Evolutionary conservation across 192 early-diverging fungal genomes (phyloP), one percentile per base, ranked within the genome.

Genomic region (Linnemannia elongata): DNA sequence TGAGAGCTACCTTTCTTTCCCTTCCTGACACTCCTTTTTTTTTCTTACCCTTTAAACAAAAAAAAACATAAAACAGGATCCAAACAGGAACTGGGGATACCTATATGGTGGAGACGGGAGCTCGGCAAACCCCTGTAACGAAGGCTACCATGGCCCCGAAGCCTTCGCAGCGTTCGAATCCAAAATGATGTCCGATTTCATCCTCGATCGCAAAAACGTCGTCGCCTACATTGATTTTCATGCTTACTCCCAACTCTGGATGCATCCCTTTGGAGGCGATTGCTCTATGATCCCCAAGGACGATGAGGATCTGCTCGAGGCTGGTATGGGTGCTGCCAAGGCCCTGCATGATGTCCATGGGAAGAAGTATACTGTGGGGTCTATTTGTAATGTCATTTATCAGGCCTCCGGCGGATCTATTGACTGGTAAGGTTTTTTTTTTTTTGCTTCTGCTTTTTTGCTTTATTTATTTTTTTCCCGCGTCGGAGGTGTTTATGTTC

Each of bases 191-290:
- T 39, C 89, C 2, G 77, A 89, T 18, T 91, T 85, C 47, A 88
- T 91, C 33, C 52, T 60, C 33, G 41, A 71, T 9, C 60, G 69
- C n/a, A 80, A 82, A 52, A 89, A 84, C 30, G 81, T 88, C 8
- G 79, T 90, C 7, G 69, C 76, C 38, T 87, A 82, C 42, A 70
- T 88, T 39, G 90, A 91, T 74, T 76, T 91, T 33, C 90, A 91
- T 71, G 88, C 90, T 6, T 91, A 88, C 72, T 82, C 89, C 15
- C 90, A 91, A 72, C 85, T 91, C 6, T 93, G 91, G 87, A 90
- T 94, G 92, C 89, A 81, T 18, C 90, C 91, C 42, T 91, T 77
- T 49, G 88, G 89, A 30, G 86, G 72, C 7, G 89, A 88, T 57
- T 92, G 90, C 60, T 30, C 55, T 17, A 35, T 73, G 13, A 47